A percentile compares a stretch with the other conserved stretches of the same genome.
These are phyloP conservation scores for Lindgomyces ingoldianus DNA, from an alignment of 495 filamentous ascomycete species.

Conservation along the genomic window DNA sequence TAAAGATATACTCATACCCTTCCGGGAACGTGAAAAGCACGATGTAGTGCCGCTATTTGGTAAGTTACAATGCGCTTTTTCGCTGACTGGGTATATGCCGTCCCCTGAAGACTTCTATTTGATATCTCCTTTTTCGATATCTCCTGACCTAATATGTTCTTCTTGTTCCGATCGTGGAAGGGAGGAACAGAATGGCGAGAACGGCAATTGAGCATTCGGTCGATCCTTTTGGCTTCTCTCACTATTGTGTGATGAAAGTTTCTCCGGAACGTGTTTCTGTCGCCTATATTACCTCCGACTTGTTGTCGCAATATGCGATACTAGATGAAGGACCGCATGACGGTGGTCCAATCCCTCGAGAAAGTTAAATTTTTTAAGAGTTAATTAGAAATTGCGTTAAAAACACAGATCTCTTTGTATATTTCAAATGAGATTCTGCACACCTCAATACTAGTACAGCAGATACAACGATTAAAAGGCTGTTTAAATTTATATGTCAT, in stretches of 20 bases:
- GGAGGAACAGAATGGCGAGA: not conserved
- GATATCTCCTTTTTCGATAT: not conserved
- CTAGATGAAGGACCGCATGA: conserved; percentile 38
- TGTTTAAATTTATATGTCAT: no score
- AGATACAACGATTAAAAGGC: no score
- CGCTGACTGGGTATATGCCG: not conserved
- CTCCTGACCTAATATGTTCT: not conserved
- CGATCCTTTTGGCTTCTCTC: not conserved
- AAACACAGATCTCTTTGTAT: not conserved
- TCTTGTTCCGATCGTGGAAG: conserved; percentile 4
- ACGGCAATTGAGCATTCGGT: not conserved
- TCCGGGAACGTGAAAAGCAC: conserved; percentile 68
- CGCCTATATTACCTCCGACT: not conserved
- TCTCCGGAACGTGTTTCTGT: not conserved
- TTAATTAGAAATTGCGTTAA: no score
- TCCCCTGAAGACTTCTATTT: not conserved
- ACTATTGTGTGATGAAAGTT: not conserved
- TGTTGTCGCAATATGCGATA: conserved; percentile 14
- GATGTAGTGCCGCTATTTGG: conserved; percentile 58
- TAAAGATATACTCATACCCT: conserved; percentile 67
- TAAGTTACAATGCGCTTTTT: not conserved
- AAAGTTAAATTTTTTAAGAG: not conserved
- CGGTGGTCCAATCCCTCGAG: not conserved
- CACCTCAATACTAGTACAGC: no score
- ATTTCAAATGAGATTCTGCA: no score